A percentile compares a stretch with the other conserved stretches of the same genome.
These are phyloP conservation scores for Porcisia hertigi DNA, from an alignment of 208 protist species.

Conservation along the genomic window DNA sequence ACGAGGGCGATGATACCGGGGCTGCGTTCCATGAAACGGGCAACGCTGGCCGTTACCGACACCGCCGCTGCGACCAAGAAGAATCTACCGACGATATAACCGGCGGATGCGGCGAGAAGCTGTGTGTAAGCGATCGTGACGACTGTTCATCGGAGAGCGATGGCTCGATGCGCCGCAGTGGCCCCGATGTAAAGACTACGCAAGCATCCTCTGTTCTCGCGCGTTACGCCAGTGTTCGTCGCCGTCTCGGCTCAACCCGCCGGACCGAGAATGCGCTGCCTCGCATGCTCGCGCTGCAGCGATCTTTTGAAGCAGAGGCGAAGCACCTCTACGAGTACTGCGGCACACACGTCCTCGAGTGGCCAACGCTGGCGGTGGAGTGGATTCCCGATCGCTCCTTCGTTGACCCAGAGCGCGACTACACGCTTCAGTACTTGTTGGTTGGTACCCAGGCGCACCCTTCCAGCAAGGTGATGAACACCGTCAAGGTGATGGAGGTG, in stretches of 20 bases:
- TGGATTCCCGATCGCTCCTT: slow-evolving; percentile 58
- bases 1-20: background rate
- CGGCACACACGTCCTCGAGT: slow-evolving; percentile 52
- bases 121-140: background rate
- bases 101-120: background rate
- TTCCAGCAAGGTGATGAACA: slow-evolving; percentile 22
- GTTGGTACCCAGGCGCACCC: slow-evolving; percentile 51
- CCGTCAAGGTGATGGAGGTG: slow-evolving; percentile 60
- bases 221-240: slow-evolving; percentile 2
- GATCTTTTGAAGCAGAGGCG: slow-evolving; percentile 39
- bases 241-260: background rate
- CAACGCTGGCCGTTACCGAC: background rate
- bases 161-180: background rate
- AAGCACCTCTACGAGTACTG: slow-evolving; percentile 51
- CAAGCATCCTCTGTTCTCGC: background rate
- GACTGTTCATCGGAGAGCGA: background rate
- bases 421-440: slow-evolving; percentile 60
- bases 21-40: background rate
- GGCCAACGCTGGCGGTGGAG: slow-evolving; percentile 59
- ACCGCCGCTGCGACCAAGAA: background rate
- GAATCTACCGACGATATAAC: background rate
- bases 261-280: slow-evolving; percentile 27
- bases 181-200: background rate
- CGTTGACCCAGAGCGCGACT: slow-evolving; percentile 48
- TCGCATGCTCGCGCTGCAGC: slow-evolving; percentile 48